Conservation (phyloP, 768 basidiomycete species). For the Calocera viscosa region DNA sequence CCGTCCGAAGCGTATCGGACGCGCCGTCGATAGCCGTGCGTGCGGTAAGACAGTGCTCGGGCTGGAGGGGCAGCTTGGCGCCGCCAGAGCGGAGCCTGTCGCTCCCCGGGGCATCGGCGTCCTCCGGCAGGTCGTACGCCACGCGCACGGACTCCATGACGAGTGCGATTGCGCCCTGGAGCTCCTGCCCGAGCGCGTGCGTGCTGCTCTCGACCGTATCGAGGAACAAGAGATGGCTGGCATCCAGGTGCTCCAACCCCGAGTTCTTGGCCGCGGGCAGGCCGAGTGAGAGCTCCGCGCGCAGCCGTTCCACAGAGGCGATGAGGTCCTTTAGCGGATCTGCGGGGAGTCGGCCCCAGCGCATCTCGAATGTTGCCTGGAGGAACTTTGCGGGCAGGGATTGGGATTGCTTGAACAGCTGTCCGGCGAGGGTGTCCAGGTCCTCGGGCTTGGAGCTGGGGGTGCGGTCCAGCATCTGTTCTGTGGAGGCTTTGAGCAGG, state of each 20-base stretch:
- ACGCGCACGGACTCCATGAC: not conserved
- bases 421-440: not conserved
- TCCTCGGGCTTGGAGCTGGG: not conserved
- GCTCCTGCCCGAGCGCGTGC: not conserved
- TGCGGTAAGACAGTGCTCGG: not conserved
- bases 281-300: not conserved
- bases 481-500: not conserved
- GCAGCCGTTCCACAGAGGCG: not conserved
- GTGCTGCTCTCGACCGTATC: not conserved
- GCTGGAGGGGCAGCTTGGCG: not conserved
- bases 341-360: not conserved
- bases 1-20: not conserved
- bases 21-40: not conserved
- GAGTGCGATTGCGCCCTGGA: not conserved
- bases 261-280: not conserved
- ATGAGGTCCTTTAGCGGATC: not conserved
- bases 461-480: not conserved
- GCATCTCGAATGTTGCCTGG: not conserved
- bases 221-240: not conserved
- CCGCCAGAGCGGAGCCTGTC: not conserved
- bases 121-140: not conserved
- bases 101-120: not conserved
- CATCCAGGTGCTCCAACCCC: not conserved
- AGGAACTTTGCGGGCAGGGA: not conserved
- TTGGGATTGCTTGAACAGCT: not conserved